Evolutionary conservation across 148 eudicot genomes (phyloP).

Genomic region (Heliosperma pusillum): DNA sequence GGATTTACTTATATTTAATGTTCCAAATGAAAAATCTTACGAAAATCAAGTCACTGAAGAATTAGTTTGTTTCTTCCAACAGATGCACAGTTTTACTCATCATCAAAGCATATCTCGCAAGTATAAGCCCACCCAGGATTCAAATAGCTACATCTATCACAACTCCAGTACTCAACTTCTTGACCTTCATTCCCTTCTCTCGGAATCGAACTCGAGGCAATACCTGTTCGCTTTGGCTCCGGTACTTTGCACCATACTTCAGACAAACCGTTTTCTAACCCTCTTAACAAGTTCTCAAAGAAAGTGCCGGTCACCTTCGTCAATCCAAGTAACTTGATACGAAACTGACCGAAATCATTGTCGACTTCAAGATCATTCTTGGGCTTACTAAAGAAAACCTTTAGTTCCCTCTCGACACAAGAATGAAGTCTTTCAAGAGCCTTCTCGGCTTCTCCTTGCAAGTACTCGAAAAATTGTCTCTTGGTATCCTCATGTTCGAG

Average conservation of each 20-base stretch:
- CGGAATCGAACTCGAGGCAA: neutral
- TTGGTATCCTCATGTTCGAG: slow-evolving; percentile 41
- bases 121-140: neutral
- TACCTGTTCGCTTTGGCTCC: neutral
- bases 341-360: slow-evolving; percentile 32
- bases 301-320: slow-evolving; percentile 58
- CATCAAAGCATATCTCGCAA: neutral
- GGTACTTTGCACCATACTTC: slow-evolving; percentile 31
- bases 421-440: slow-evolving; percentile 63
- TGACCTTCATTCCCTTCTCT: neutral
- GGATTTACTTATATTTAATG: too few relatives aligned
- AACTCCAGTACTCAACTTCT: neutral
- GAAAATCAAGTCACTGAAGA: too few relatives aligned
- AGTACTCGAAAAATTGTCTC: slow-evolving; percentile 51
- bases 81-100: neutral
- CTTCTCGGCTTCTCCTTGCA: slow-evolving; percentile 69
- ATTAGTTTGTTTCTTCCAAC: neutral
- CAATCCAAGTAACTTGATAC: slow-evolving; percentile 40
- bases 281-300: slow-evolving; percentile 67
- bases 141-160: slow-evolving; percentile 6
- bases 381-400: slow-evolving; percentile 9
- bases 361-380: neutral
- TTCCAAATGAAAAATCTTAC: too few relatives aligned
- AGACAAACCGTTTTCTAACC: slow-evolving; percentile 68
- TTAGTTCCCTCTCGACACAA: slow-evolving; percentile 56